Evolutionary conservation across 1,284 basidiomycete genomes (phyloP).

Genomic region (Puccinia novopanici): DNA sequence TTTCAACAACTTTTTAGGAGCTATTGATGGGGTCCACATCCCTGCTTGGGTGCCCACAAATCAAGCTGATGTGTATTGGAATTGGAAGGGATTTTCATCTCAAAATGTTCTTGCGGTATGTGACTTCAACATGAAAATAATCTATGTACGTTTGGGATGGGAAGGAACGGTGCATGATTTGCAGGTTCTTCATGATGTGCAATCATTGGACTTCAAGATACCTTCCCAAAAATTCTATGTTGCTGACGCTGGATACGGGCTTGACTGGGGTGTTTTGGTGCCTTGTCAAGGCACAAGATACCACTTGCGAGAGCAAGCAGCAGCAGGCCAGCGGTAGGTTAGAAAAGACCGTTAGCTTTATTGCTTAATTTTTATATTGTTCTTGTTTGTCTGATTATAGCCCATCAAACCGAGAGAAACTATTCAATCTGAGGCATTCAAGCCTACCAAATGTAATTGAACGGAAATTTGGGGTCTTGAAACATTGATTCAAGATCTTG

Average conservation of each 20-base stretch:
- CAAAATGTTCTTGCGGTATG: slow-evolving; percentile 60
- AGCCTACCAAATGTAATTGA: too few relatives aligned
- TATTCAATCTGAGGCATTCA: slow-evolving; percentile 46
- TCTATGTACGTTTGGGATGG: slow-evolving; percentile 60
- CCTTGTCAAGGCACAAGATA: slow-evolving; percentile 54
- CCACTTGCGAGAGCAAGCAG: slow-evolving; percentile 53
- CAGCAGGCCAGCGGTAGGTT: background rate
- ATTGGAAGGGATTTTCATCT: slow-evolving; percentile 59
- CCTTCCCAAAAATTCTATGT: slow-evolving; percentile 59
- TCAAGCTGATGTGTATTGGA: slow-evolving; percentile 55
- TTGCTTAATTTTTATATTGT: too few relatives aligned
- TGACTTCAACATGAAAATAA: slow-evolving; percentile 59
- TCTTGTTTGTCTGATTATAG: background rate
- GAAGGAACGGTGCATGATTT: slow-evolving; percentile 60
- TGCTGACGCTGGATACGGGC: slow-evolving; percentile 61
- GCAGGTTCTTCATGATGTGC: slow-evolving; percentile 56
- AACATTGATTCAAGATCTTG: too few relatives aligned
- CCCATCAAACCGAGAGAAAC: slow-evolving; percentile 45
- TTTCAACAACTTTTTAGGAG: slow-evolving; percentile 61
- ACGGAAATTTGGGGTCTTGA: too few relatives aligned
- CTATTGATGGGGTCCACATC: slow-evolving; percentile 62
- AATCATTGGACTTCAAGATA: slow-evolving; percentile 56
- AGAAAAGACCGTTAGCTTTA: too few relatives aligned
- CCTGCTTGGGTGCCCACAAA: slow-evolving; percentile 55
- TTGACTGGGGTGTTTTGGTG: slow-evolving; percentile 54